These are phyloP conservation scores for Hygrocybe punicea DNA, from an alignment of 768 basidiomycete genomes.

Conservation along the genomic window DNA sequence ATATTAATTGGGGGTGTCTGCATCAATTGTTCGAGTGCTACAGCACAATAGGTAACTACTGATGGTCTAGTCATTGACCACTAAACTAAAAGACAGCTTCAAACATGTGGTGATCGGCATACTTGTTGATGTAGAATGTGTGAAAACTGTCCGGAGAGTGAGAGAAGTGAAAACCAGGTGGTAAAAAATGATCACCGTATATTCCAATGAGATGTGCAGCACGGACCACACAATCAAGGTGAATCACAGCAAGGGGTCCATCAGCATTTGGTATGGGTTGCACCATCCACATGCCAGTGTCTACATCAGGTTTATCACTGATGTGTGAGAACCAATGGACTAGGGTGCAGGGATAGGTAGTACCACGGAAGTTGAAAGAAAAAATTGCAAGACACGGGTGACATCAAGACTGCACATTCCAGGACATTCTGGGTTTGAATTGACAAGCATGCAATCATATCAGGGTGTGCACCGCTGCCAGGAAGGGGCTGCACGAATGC, in stretches of 20 bases:
- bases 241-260: conserved; percentile 1
- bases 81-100: background rate
- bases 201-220: conserved; percentile 7
- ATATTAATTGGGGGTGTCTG: too few relatives aligned
- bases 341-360: conserved; percentile 10
- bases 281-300: conserved; percentile 20
- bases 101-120: conserved; percentile 19
- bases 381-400: conserved; percentile 28
- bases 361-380: background rate
- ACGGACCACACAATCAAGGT: conserved; percentile 28
- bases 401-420: conserved; percentile 27
- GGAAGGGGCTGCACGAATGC: conserved; percentile 16
- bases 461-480: background rate
- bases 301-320: conserved; percentile 6
- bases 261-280: too few relatives aligned
- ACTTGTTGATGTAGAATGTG: conserved; percentile 22
- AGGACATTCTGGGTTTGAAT: conserved; percentile 6
- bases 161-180: background rate
- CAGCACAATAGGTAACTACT: too few relatives aligned
- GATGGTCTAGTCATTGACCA: too few relatives aligned
- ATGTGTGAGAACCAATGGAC: conserved; percentile 9
- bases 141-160: background rate
- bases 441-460: conserved; percentile 29
- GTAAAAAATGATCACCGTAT: conserved; percentile 14
- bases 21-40: too few relatives aligned